A percentile compares a stretch with the other conserved stretches of the same genome.
Evolutionary conservation across 2,329 filamentous ascomycete genomes (phyloP).

Genomic region (Aspergillus neoniger): DNA sequence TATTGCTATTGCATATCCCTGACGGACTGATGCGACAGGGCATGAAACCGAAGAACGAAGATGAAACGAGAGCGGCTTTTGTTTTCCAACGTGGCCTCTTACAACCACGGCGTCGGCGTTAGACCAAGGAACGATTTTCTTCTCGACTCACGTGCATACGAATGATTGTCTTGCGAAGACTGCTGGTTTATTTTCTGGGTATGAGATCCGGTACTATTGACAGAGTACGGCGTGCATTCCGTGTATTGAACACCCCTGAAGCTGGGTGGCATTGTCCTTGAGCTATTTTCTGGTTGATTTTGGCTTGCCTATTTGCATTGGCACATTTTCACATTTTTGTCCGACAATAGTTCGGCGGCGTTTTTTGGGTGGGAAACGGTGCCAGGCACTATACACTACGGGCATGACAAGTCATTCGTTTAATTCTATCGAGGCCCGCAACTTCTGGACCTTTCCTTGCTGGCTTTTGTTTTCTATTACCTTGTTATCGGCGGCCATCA

Average conservation of each 20-base stretch:
- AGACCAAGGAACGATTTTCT: conserved; percentile 12
- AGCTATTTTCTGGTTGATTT: not conserved
- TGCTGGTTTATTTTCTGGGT: conserved; percentile 16
- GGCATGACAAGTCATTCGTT: not conserved
- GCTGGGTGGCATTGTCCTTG: conserved; percentile 2
- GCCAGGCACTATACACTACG: not conserved
- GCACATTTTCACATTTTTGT: not conserved
- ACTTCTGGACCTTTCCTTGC: not conserved
- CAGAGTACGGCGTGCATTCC: conserved; percentile 17
- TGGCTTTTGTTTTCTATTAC: not conserved
- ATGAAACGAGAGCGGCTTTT: conserved; percentile 11
- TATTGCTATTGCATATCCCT: conserved; percentile 40
- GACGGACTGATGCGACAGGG: conserved; percentile 30
- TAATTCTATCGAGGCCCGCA: not conserved
- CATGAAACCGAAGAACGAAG: not conserved
- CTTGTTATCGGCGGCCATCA: not conserved
- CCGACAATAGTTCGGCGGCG: not conserved
- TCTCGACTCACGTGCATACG: conserved; percentile 26
- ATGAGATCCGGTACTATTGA: conserved; percentile 12
- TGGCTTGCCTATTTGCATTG: not conserved
- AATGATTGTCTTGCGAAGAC: conserved; percentile 21
- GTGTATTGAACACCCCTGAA: conserved; percentile 11
- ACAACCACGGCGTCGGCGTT: conserved; percentile 24
- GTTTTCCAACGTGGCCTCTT: not conserved
- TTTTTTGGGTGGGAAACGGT: conserved; percentile 1